Conservation (phyloP, 1,139 yeast species). For the Sugiyamaella grinbergsii region DNA sequence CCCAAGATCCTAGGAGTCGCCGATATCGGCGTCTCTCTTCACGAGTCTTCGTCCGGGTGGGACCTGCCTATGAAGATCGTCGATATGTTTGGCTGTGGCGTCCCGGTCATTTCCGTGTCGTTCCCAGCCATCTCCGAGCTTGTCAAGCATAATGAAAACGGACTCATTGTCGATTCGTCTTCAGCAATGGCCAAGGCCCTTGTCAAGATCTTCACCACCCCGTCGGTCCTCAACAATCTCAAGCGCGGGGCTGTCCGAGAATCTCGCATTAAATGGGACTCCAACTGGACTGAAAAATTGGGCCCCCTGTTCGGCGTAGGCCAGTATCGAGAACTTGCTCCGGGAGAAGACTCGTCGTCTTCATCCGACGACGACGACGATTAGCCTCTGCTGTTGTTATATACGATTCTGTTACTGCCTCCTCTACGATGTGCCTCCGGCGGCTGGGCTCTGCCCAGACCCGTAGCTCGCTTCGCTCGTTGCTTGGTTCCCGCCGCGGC, state of each 20-base stretch:
- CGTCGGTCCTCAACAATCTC: slow-evolving; percentile 43
- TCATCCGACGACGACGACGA: slow-evolving; percentile 15
- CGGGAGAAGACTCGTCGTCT: slow-evolving; percentile 14
- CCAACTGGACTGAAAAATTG: slow-evolving; percentile 60
- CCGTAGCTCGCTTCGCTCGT: too few relatives aligned
- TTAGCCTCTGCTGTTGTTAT: too few relatives aligned
- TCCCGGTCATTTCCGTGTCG: slow-evolving; percentile 80
- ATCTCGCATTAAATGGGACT: slow-evolving; percentile 69
- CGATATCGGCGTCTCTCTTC: slow-evolving; percentile 87
- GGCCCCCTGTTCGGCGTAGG: slow-evolving; percentile 48
- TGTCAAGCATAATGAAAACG: slow-evolving; percentile 48
- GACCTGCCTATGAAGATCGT: slow-evolving; percentile 97
- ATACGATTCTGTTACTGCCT: too few relatives aligned
- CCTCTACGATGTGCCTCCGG: too few relatives aligned
- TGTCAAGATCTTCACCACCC: slow-evolving; percentile 49
- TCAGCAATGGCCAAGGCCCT: slow-evolving; percentile 57
- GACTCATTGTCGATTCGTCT: slow-evolving; percentile 49
- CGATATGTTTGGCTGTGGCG: slow-evolving; percentile 94
- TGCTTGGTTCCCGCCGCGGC: too few relatives aligned
- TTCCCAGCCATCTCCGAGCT: slow-evolving; percentile 60
- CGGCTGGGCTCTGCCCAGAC: too few relatives aligned
- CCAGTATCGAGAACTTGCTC: slow-evolving; percentile 31
- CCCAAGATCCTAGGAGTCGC: slow-evolving; percentile 75
- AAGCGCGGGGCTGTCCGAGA: slow-evolving; percentile 72
- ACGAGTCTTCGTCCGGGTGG: slow-evolving; percentile 86